Evolutionary conservation across 2,329 filamentous ascomycete species (phyloP).

Genomic region (Cladophialophora exuberans): DNA sequence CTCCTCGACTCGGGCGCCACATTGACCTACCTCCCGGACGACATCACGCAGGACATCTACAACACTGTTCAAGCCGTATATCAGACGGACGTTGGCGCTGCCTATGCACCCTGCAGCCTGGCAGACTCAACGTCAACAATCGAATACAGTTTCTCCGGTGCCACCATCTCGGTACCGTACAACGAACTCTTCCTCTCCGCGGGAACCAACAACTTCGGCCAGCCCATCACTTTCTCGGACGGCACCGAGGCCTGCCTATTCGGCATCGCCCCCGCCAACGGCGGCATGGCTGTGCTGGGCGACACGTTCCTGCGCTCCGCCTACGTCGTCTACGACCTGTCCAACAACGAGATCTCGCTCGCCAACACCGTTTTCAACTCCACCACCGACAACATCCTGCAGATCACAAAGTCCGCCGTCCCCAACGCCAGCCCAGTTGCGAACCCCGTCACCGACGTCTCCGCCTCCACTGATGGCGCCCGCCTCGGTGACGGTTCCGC

Average conservation of each 20-base stretch:
- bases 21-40: constrained; percentile 67
- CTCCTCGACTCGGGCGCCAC: constrained; percentile 73
- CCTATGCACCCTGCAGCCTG: constrained; percentile 58
- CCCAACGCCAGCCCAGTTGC: constrained; percentile 52
- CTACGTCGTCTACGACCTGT: constrained; percentile 66
- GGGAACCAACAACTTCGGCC: constrained; percentile 43
- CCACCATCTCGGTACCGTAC: constrained; percentile 58
- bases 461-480: constrained; percentile 25
- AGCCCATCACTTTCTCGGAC: constrained; percentile 40
- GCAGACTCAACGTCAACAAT: constrained; percentile 54
- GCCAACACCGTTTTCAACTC: constrained; percentile 65
- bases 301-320: constrained; percentile 66
- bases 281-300: constrained; percentile 56
- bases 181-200: constrained; percentile 60
- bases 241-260: constrained; percentile 46
- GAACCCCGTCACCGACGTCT: constrained; percentile 30
- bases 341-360: constrained; percentile 63
- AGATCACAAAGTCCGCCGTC: constrained; percentile 57
- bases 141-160: constrained; percentile 60
- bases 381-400: constrained; percentile 52
- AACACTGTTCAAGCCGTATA: constrained; percentile 63
- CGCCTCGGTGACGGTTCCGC: constrained; percentile 19
- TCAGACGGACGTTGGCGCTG: constrained; percentile 54
- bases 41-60: constrained; percentile 56
- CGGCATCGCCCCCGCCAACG: constrained; percentile 55